These are phyloP conservation scores for Leccinum insolens DNA, from an alignment of 1,284 basidiomycete genomes.

Conservation along the genomic window DNA sequence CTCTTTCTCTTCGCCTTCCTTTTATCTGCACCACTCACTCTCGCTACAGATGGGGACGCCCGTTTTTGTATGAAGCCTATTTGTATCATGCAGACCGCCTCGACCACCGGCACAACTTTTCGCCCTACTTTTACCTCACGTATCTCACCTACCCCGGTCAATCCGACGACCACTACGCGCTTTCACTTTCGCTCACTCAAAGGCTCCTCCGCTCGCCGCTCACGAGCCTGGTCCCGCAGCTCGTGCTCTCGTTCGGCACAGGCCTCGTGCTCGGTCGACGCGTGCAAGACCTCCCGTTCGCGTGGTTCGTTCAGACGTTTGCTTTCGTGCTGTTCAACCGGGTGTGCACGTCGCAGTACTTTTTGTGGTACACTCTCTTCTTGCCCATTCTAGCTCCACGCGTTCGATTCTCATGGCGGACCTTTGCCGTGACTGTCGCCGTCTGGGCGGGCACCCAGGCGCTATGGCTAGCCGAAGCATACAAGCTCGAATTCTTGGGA, in stretches of 20 bases:
- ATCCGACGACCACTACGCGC: conserved; percentile 28
- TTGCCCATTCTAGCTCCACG: conserved; percentile 81
- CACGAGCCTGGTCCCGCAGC: conserved; percentile 75
- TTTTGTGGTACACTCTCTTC: conserved; percentile 95
- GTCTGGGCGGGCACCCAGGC: conserved; percentile 84
- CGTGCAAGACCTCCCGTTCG: conserved; percentile 65
- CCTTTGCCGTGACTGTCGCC: conserved; percentile 38
- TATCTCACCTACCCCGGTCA: conserved; percentile 74
- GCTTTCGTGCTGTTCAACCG: conserved; percentile 96
- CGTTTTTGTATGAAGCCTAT: conserved; percentile 92
- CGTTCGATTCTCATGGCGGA: conserved; percentile 50
- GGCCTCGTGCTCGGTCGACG: conserved; percentile 67
- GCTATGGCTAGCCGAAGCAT: conserved; percentile 86
- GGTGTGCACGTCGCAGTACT: conserved; percentile 98
- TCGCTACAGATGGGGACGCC: conserved; percentile 83
- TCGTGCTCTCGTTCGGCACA: conserved; percentile 64
- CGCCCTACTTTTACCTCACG: conserved; percentile 94
- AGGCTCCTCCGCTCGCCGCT: conserved; percentile 61
- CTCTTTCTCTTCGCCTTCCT: neutral
- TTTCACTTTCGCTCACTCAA: conserved; percentile 44
- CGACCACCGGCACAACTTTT: conserved; percentile 98
- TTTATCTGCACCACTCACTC: conserved; percentile 3
- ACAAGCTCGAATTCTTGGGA: conserved; percentile 87
- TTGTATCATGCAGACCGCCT: conserved; percentile 90
- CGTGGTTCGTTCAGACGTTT: conserved; percentile 92